Evolutionary conservation across 1,139 yeast species (phyloP).

Genomic region (Nakaseomyces delphensis): DNA sequence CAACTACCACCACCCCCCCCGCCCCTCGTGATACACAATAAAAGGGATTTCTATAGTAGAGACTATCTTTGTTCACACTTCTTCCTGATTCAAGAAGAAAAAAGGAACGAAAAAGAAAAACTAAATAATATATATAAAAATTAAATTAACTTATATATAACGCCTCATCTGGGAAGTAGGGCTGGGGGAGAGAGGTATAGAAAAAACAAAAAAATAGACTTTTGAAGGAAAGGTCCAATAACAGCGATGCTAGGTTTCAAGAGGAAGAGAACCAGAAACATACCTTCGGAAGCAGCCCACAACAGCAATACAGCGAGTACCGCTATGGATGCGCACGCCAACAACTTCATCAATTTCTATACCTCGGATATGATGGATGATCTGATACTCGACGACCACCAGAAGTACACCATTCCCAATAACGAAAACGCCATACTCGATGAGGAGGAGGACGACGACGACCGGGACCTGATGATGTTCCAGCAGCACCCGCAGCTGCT

Average conservation of each 20-base stretch:
- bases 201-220: background rate
- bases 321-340: background rate
- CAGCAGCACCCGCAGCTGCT: constrained; percentile 13
- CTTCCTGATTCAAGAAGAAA: no score
- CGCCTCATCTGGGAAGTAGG: background rate
- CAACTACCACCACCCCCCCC: no score
- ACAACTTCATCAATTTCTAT: constrained; percentile 4
- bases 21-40: no score
- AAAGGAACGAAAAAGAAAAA: background rate
- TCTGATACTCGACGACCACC: constrained; percentile 8
- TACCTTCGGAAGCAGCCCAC: background rate
- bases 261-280: constrained; percentile 3
- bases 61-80: no score
- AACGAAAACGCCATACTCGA: constrained; percentile 6
- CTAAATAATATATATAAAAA: background rate
- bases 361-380: constrained; percentile 9
- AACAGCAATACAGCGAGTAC: background rate
- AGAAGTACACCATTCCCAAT: background rate
- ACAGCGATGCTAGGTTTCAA: constrained; percentile 1
- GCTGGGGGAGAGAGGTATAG: background rate
- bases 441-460: constrained; percentile 12
- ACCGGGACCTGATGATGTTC: constrained; percentile 21
- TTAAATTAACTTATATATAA: background rate
- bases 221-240: background rate
- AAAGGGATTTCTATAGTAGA: no score